A percentile compares a stretch with the other conserved stretches of the same genome.
These are phyloP conservation scores for cucumber (Cucumis sativus) DNA, from an alignment of 306 rosid species.

Conservation along the genomic window Cucumber_9930_V3 NC_026660.2:10582501-10583000, in stretches of 20 bases:
- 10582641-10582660: slow-evolving; percentile 60
- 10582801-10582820: neutral
- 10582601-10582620: slow-evolving; percentile 4
- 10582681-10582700: slow-evolving; percentile 94
- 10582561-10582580: neutral
- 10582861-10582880: slow-evolving; percentile 82
- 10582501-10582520: neutral
- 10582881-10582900: slow-evolving; percentile 96
- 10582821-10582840: slow-evolving; percentile 25
- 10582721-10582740: slow-evolving; percentile 86
- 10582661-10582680: slow-evolving; percentile 94
- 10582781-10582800: neutral
- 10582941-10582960: slow-evolving; percentile 91
- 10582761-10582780: neutral
- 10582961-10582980: slow-evolving; percentile 78
- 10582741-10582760: slow-evolving; percentile 29
- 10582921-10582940: slow-evolving; percentile 93
- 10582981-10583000: neutral
- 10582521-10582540: neutral
- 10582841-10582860: slow-evolving; percentile 94
- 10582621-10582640: slow-evolving; percentile 67
- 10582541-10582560: neutral
- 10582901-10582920: slow-evolving; percentile 97
- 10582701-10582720: slow-evolving; percentile 92
- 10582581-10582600: neutral